These are phyloP conservation scores for Neurospora discreta DNA, from an alignment of 495 filamentous ascomycete species.

Conservation along the genomic window DNA sequence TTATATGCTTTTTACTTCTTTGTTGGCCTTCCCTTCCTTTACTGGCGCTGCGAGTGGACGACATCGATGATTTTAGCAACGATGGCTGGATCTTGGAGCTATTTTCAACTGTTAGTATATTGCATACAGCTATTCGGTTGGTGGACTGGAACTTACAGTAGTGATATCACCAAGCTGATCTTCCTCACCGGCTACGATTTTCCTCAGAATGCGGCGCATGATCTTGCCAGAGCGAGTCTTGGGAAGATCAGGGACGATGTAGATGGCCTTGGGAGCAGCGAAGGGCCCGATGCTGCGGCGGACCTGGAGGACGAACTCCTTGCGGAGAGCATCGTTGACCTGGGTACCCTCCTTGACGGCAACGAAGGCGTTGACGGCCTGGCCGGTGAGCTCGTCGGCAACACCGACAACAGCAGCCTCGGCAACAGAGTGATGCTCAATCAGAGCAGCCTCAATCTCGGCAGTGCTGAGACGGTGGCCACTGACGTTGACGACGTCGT, in stretches of 20 bases:
- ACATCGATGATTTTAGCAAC: constrained; percentile 79
- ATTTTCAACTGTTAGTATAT: constrained; percentile 24
- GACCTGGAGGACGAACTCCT: constrained; percentile 89
- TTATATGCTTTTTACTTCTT: constrained; percentile 1
- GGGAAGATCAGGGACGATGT: constrained; percentile 80
- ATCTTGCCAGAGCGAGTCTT: constrained; percentile 98
- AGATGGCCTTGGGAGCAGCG: constrained; percentile 89
- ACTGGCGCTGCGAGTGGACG: constrained; percentile 53
- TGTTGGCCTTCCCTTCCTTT: constrained; percentile 8
- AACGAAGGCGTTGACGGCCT: constrained; percentile 96
- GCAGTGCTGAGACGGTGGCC: constrained; percentile 94
- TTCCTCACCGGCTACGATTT: constrained; percentile 94
- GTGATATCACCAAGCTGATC: constrained; percentile 89
- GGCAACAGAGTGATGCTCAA: constrained; percentile 81
- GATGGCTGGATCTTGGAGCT: constrained; percentile 84
- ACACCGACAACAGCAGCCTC: constrained; percentile 96
- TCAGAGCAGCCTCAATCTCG: constrained; percentile 92
- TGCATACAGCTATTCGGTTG: background rate
- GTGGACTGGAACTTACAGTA: constrained; percentile 51
- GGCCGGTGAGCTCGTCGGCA: constrained; percentile 83
- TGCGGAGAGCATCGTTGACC: constrained; percentile 68
- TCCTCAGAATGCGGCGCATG: constrained; percentile 92
- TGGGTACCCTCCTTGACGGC: constrained; percentile 81
- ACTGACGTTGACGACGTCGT: constrained; percentile 96
- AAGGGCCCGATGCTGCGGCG: constrained; percentile 96